Conservation (phyloP, 2,329 filamentous ascomycete species). For the Calonectria montana region DNA sequence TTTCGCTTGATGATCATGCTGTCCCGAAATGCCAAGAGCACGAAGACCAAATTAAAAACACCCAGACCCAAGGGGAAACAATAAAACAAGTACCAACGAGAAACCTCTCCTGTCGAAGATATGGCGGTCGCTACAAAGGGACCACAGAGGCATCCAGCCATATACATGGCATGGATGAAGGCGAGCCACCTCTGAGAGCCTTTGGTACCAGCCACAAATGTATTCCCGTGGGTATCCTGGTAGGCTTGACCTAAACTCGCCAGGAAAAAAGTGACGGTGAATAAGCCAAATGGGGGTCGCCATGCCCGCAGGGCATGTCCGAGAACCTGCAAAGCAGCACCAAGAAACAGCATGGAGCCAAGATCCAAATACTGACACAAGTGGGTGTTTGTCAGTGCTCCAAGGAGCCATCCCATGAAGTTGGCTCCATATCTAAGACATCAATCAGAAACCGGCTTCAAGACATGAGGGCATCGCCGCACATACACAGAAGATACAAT, state of each 20-base stretch:
- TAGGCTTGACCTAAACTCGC: slow-evolving; percentile 70
- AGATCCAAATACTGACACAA: slow-evolving; percentile 63
- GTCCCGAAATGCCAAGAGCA: slow-evolving; percentile 62
- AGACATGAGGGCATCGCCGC: background rate
- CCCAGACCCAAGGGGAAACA: slow-evolving; percentile 64
- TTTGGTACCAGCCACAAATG: slow-evolving; percentile 65
- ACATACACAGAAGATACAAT: slow-evolving; percentile 62
- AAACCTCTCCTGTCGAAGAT: slow-evolving; percentile 50
- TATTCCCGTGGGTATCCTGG: slow-evolving; percentile 73
- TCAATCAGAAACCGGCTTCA: background rate
- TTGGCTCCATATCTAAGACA: slow-evolving; percentile 61
- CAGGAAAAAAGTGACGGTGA: slow-evolving; percentile 67
- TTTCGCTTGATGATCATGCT: slow-evolving; percentile 48
- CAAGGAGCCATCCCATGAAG: slow-evolving; percentile 70
- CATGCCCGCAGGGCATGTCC: slow-evolving; percentile 67
- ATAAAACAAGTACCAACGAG: slow-evolving; percentile 68
- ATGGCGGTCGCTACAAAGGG: slow-evolving; percentile 66
- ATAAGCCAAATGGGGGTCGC: slow-evolving; percentile 68
- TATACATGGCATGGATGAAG: slow-evolving; percentile 73
- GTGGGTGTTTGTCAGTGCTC: slow-evolving; percentile 67
- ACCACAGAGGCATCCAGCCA: slow-evolving; percentile 65
- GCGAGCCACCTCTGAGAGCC: slow-evolving; percentile 70
- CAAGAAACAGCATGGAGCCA: slow-evolving; percentile 66
- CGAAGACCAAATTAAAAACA: slow-evolving; percentile 60
- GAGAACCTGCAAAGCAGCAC: slow-evolving; percentile 65